Conservation (phyloP, 1,139 yeast species). For the Kodamaea suecica region DNA sequence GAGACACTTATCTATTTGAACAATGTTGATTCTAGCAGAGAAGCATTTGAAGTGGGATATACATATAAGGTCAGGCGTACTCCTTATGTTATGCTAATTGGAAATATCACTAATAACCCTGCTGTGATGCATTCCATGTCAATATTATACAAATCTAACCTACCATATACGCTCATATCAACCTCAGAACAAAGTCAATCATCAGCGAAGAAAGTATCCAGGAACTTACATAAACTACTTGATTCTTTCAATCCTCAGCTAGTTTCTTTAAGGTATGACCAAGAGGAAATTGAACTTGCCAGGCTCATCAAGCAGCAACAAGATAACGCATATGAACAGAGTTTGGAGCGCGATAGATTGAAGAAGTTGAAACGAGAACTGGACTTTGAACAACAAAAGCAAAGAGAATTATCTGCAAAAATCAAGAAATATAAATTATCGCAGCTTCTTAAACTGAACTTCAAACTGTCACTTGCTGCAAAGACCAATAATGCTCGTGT, state of each 20-base stretch:
- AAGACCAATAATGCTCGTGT: constrained; percentile 18
- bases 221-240: constrained; percentile 33
- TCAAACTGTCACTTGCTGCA: constrained; percentile 2
- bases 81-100: constrained; percentile 47
- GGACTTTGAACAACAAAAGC: constrained; percentile 7
- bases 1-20: constrained; percentile 43
- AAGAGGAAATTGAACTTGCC: constrained; percentile 51
- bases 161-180: constrained; percentile 22
- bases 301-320: constrained; percentile 53
- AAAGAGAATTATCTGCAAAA: not conserved
- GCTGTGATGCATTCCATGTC: constrained; percentile 54
- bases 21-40: constrained; percentile 41
- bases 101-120: constrained; percentile 51
- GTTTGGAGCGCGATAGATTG: constrained; percentile 43
- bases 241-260: constrained; percentile 52
- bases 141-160: constrained; percentile 40
- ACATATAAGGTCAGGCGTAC: constrained; percentile 37
- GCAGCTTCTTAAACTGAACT: constrained; percentile 4
- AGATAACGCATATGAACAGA: constrained; percentile 53
- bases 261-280: constrained; percentile 48
- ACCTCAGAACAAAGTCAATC: constrained; percentile 17
- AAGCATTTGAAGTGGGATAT: constrained; percentile 49
- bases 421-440: constrained; percentile 3
- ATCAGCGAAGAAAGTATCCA: constrained; percentile 28
- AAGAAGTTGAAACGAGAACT: constrained; percentile 33